phyloP scores from a whole-genome alignment of 208 protist species.

The Crithidia expoeki region DNA sequence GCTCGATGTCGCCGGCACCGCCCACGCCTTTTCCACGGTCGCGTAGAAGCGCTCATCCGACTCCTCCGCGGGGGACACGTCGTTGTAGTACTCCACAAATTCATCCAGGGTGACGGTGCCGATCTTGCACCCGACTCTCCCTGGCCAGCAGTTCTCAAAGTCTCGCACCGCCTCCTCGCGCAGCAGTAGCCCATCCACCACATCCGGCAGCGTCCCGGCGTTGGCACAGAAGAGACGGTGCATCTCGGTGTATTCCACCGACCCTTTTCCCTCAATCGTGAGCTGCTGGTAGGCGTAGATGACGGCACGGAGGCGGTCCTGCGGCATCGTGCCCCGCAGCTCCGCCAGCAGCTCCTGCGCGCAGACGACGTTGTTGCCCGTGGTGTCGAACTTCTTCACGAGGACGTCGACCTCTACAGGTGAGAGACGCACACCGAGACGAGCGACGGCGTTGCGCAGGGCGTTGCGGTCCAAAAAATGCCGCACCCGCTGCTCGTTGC shows the following conservation, averaged over 20 bases:
- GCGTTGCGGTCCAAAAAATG: constrained; percentile 50
- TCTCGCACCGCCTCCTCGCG: constrained; percentile 79
- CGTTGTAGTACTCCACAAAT: constrained; percentile 92
- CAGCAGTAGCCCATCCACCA: constrained; percentile 59
- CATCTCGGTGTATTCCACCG: constrained; percentile 81
- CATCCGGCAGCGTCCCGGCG: constrained; percentile 63
- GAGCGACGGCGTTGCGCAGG: constrained; percentile 43
- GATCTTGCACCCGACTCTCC: constrained; percentile 56
- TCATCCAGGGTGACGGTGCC: constrained; percentile 77
- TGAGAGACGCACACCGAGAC: constrained; percentile 61
- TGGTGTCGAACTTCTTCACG: constrained; percentile 73
- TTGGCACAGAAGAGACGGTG: constrained; percentile 71
- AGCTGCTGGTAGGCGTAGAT: constrained; percentile 74
- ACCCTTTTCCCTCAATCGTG: constrained; percentile 74
- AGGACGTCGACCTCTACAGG: constrained; percentile 77
- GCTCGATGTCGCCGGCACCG: constrained; percentile 68
- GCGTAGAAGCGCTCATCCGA: constrained; percentile 86
- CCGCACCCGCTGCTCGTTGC: constrained; percentile 62
- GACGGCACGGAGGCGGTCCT: constrained; percentile 59
- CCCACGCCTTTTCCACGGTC: constrained; percentile 71
- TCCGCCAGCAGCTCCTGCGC: constrained; percentile 80
- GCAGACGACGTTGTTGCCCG: constrained; percentile 72
- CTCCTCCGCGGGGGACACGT: constrained; percentile 79
- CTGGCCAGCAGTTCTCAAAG: constrained; percentile 83
- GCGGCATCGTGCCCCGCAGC: constrained; percentile 78